phyloP scores from a whole-genome alignment of 2,329 filamentous ascomycete genomes.

The Neonectria magnoliae region DNA sequence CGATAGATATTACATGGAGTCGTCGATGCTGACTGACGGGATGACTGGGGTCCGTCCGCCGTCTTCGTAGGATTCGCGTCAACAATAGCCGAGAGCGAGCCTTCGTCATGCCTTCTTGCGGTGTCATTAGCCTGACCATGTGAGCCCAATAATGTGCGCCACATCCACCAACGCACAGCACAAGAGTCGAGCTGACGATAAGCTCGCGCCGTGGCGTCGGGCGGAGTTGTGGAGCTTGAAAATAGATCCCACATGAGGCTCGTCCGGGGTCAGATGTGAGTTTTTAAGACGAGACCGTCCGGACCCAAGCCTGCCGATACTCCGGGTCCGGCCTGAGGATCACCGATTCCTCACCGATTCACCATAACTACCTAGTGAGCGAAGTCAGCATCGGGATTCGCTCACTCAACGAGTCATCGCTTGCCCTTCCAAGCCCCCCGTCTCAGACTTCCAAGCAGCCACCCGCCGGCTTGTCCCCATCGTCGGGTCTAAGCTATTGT shows the following conservation, averaged over 20 bases:
- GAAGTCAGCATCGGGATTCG: not conserved
- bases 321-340: not conserved
- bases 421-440: slow-evolving; percentile 1
- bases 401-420: slow-evolving; percentile 5
- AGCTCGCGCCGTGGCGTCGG: not conserved
- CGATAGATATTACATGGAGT: not conserved
- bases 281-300: not conserved
- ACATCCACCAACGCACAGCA: not conserved
- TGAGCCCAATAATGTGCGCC: not conserved
- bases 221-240: not conserved
- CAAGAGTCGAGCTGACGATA: not conserved
- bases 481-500: slow-evolving; percentile 7
- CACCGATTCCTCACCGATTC: not conserved
- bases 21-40: not conserved
- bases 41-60: no score
- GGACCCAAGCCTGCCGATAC: not conserved
- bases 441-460: slow-evolving; percentile 15
- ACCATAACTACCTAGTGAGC: no score
- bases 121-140: not conserved
- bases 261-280: not conserved
- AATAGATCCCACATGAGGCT: slow-evolving; percentile 2
- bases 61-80: not conserved
- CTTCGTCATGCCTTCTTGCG: not conserved
- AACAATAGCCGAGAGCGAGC: no score
- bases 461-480: slow-evolving; percentile 9